Evolutionary conservation across 2,329 filamentous ascomycete genomes (phyloP).

Genomic region (Fusarium brevicatenulatum): DNA sequence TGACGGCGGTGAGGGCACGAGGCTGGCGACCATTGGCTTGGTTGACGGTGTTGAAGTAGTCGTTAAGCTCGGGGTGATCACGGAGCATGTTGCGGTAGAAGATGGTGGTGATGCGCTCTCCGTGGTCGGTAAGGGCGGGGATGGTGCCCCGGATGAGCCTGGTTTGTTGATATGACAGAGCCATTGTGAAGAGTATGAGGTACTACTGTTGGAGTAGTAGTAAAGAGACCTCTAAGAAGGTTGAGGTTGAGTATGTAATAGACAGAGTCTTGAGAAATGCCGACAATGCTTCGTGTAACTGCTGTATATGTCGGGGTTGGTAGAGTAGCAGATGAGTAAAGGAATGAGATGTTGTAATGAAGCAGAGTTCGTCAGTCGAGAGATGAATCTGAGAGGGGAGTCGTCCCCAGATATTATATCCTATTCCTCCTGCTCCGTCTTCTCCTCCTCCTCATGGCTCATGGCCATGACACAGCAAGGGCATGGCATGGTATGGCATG

Average conservation of each 20-base stretch:
- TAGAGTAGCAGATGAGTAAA: neutral
- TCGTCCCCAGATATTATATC: conserved; percentile 42
- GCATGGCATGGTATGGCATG: conserved; percentile 17
- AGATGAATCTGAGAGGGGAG: neutral
- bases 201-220: conserved; percentile 4
- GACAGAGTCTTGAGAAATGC: neutral
- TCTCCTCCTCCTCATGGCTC: neutral
- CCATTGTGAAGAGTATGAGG: conserved; percentile 42
- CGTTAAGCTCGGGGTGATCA: conserved; percentile 72
- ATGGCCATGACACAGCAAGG: conserved; percentile 8
- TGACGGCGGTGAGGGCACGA: conserved; percentile 52
- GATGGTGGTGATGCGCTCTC: conserved; percentile 72
- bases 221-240: neutral
- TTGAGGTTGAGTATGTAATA: neutral
- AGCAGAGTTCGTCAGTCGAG: conserved; percentile 9
- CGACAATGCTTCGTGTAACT: neutral
- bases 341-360: conserved; percentile 4
- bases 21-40: conserved; percentile 51
- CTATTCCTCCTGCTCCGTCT: neutral
- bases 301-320: neutral
- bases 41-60: conserved; percentile 71
- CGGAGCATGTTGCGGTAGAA: conserved; percentile 77
- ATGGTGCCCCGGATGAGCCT: conserved; percentile 76
- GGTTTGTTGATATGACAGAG: conserved; percentile 65
- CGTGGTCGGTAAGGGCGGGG: conserved; percentile 74